These are phyloP conservation scores for Phanerodontia chrysosporium DNA, from an alignment of 768 basidiomycete species.

Conservation along the genomic window DNA sequence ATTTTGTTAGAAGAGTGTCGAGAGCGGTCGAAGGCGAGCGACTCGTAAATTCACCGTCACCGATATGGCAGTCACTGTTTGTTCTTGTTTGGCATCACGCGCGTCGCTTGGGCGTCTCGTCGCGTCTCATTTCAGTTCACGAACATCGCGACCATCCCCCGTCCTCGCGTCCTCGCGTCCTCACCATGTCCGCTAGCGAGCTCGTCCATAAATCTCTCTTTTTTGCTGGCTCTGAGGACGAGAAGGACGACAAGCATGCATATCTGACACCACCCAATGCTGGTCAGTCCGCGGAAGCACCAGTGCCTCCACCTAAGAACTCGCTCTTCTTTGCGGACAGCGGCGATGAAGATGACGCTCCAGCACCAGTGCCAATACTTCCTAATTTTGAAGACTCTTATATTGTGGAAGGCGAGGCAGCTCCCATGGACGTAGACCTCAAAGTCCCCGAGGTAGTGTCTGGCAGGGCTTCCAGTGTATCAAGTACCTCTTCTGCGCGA, in stretches of 20 bases:
- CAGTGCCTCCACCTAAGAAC: slow-evolving; percentile 13
- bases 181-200: slow-evolving; percentile 15
- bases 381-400: not conserved
- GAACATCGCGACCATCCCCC: not conserved
- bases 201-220: slow-evolving; percentile 33
- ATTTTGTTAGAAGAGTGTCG: slow-evolving; percentile 42
- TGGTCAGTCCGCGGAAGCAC: slow-evolving; percentile 8
- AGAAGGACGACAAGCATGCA: slow-evolving; percentile 27
- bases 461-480: slow-evolving; percentile 36
- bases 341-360: slow-evolving; percentile 36
- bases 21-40: not conserved
- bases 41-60: slow-evolving; percentile 4
- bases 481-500: slow-evolving; percentile 31
- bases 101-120: slow-evolving; percentile 21
- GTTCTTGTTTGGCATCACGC: slow-evolving; percentile 17
- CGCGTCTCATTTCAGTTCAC: slow-evolving; percentile 4
- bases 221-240: slow-evolving; percentile 56
- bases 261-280: not conserved
- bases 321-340: slow-evolving; percentile 39
- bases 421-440: slow-evolving; percentile 9
- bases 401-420: not conserved
- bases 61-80: slow-evolving; percentile 11
- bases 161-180: slow-evolving; percentile 1
- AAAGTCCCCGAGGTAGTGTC: not conserved
- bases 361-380: not conserved